Evolutionary conservation across 1,284 basidiomycete species (phyloP).

Genomic region (Rhodotorula sp.): DNA sequence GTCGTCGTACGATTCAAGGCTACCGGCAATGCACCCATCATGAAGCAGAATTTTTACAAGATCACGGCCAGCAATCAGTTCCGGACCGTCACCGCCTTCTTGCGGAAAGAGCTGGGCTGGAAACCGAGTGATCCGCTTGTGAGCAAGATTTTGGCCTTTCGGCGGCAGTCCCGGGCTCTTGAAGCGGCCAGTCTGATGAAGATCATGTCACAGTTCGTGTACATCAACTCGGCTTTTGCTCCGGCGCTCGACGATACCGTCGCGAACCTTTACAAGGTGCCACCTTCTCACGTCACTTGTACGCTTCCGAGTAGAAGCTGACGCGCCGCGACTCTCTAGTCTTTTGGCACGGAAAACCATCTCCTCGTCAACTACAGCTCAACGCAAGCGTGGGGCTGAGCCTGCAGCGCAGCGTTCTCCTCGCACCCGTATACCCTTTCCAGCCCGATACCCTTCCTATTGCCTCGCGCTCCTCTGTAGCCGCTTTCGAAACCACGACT

Average conservation of each 20-base stretch:
- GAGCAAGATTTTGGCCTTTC: constrained; percentile 45
- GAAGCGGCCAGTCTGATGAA: background rate
- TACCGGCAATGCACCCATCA: constrained; percentile 96
- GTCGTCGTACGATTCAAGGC: constrained; percentile 97
- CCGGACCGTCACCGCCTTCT: constrained; percentile 90
- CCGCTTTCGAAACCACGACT: too few species aligned
- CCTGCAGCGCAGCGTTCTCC: background rate
- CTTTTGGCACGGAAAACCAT: constrained; percentile 87
- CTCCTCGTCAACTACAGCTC: constrained; percentile 92
- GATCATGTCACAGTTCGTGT: constrained; percentile 71
- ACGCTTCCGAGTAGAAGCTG: background rate
- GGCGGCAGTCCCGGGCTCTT: background rate
- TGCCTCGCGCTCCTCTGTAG: background rate
- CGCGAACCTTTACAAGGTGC: constrained; percentile 63
- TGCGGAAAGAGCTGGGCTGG: constrained; percentile 85
- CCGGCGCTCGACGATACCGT: constrained; percentile 91
- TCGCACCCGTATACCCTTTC: background rate
- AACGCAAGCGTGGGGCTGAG: constrained; percentile 67
- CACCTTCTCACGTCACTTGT: background rate
- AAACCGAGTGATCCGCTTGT: constrained; percentile 85
- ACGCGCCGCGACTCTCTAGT: constrained; percentile 50
- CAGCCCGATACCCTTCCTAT: background rate
- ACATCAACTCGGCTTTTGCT: constrained; percentile 96
- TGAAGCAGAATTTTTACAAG: constrained; percentile 98
- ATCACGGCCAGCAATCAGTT: constrained; percentile 93